A percentile compares a stretch with the other conserved stretches of the same genome.
phyloP scores from a whole-genome alignment of 768 basidiomycete genomes.

The Suillus tomentosus region DNA sequence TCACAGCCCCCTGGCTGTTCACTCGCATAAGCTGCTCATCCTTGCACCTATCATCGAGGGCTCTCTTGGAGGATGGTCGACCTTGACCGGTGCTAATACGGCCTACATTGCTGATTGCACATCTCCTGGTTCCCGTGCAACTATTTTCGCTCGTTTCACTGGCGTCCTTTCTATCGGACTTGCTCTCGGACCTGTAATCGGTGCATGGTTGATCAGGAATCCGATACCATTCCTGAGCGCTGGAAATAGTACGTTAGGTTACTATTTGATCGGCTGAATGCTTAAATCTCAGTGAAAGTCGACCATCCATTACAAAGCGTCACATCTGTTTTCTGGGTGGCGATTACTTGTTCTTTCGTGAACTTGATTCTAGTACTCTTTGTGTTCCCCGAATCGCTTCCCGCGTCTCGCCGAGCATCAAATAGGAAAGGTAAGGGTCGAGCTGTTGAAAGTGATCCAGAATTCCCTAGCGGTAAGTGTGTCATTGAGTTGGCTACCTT shows the following conservation, averaged over 20 bases:
- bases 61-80: constrained; percentile 77
- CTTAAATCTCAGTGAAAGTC: constrained; percentile 18
- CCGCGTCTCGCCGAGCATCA: constrained; percentile 27
- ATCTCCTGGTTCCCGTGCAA: constrained; percentile 76
- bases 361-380: constrained; percentile 62
- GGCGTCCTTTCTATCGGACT: constrained; percentile 81
- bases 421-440: constrained; percentile 35
- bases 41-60: constrained; percentile 82
- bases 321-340: constrained; percentile 56
- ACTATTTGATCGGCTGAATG: constrained; percentile 10
- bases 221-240: constrained; percentile 37
- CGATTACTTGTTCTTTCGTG: constrained; percentile 44
- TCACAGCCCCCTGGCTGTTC: constrained; percentile 55
- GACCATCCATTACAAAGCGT: constrained; percentile 41
- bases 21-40: constrained; percentile 75
- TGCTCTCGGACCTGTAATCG: constrained; percentile 75
- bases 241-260: constrained; percentile 21
- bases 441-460: constrained; percentile 18
- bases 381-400: constrained; percentile 59
- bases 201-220: constrained; percentile 51
- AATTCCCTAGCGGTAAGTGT: constrained; percentile 17
- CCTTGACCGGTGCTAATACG: constrained; percentile 59
- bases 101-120: constrained; percentile 79
- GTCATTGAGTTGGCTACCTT: background rate
- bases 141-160: constrained; percentile 65